Base-by-base conservation (phyloP, 371 early-diverging fungal genomes). In the Apophysomyces trapeziformis region DNA sequence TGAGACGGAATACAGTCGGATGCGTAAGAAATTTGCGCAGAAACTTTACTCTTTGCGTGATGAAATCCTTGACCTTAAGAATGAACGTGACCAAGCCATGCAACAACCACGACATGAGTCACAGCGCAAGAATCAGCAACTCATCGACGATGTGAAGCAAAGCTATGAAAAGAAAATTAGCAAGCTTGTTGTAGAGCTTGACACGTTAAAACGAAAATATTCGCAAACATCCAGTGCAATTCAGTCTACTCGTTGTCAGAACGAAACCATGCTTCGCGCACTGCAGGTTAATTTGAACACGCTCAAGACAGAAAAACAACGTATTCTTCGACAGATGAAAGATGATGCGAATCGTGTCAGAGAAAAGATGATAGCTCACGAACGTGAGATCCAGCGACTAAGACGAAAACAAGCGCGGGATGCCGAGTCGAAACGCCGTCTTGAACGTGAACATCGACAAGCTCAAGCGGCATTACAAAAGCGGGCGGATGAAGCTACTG, bases 261-360 rank as follows among this genome's bases (percentile, higher is more conserved):
- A 82, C 36, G 88, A 88, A 65, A 73, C 71, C 38, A 78, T 82
- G 63, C 61, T 89, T 4, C 78, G 84, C 32, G 77, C 78, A 0
- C 72, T 89, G 56, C 79, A 82, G 36, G 73, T 74, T 14, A 80
- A 81, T 54, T 80, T 90, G 9, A 88, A 90, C 66, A 81, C 78
- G 1, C 85, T 88, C 60, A 89, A 87, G 74, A 77, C 82, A 11
- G 95, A 94, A 70, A 93, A 93, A 68, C 67, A 83, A n/a, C 85
- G 89, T 4, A 90, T 92, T 88, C 70, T 92, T 67, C 90, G 89
- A 67, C 87, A 90, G 12, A 89, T 93, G 83, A 91, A 90, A 68
- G 87, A 88, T 46, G 92, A 92, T 65, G 85, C 88, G 4, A 82
- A 88, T 60, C 80, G 85, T 11, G 84, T 85, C 68, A 85, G 90